A percentile compares a stretch with the other conserved stretches of the same genome.
Evolutionary conservation across 2,329 filamentous ascomycete species (phyloP).

Genomic region (Penicillium sp.): DNA sequence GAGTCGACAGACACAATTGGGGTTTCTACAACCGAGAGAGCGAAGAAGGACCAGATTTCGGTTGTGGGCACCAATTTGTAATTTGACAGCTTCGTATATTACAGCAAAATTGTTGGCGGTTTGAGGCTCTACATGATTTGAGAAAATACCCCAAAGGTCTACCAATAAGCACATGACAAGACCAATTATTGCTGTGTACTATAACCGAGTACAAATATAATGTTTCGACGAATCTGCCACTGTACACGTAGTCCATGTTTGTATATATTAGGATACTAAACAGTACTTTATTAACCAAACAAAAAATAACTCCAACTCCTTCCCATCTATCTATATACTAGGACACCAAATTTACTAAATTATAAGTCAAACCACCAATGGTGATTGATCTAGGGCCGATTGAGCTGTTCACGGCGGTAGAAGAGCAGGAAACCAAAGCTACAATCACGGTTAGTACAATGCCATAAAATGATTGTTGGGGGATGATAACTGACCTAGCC

Average conservation of each 20-base stretch:
- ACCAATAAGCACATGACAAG: not conserved
- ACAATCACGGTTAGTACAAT: slow-evolving; percentile 8
- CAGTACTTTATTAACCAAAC: not conserved
- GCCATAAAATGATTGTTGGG: not conserved
- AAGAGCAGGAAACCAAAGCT: slow-evolving; percentile 45
- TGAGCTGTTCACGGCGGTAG: slow-evolving; percentile 48
- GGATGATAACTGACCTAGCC: slow-evolving; percentile 56
- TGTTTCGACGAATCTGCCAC: not conserved
- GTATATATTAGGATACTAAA: not conserved
- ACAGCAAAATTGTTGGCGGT: not conserved
- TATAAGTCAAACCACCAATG: not conserved
- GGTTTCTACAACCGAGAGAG: not conserved
- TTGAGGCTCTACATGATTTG: not conserved
- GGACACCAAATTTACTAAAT: not conserved
- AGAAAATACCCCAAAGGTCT: not conserved
- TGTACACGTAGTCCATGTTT: not conserved
- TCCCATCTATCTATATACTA: not conserved
- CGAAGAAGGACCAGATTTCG: not conserved
- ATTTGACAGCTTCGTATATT: not conserved
- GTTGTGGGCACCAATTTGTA: not conserved
- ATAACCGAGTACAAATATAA: not conserved
- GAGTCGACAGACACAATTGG: not conserved
- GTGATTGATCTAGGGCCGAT: slow-evolving; percentile 37
- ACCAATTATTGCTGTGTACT: not conserved
- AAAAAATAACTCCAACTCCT: not conserved